Percentiles rank a stretch among this genome's conserved stretches.
Conservation (phyloP, 164 flowering plant genomes). For the Amborella trichopoda region DNA sequence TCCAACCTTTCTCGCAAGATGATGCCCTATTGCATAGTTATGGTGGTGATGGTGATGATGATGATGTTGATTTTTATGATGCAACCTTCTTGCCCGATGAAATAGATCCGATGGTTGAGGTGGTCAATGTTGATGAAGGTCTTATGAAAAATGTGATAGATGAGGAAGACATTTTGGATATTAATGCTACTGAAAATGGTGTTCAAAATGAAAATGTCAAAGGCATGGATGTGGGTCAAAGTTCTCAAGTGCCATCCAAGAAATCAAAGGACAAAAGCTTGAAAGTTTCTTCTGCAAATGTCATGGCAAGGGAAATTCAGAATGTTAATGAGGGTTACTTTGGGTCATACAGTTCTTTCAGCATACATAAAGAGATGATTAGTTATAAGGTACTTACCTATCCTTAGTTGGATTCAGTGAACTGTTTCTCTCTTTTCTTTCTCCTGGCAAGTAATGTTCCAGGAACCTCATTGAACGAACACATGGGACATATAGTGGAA, state of each 20-base stretch:
- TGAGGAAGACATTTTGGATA: conserved; percentile 18
- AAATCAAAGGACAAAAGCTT: conserved; percentile 14
- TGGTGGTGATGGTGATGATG: conserved; percentile 57
- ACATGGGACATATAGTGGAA: too few relatives aligned
- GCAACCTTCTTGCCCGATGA: conserved; percentile 12
- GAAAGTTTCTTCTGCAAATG: conserved; percentile 20
- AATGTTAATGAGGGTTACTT: conserved; percentile 61
- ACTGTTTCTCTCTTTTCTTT: too few relatives aligned
- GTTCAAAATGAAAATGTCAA: conserved; percentile 6
- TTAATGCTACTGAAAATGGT: conserved; percentile 2
- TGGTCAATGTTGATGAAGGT: conserved; percentile 13
- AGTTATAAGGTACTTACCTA: conserved; percentile 75
- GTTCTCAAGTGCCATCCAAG: neutral
- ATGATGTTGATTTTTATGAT: conserved; percentile 13
- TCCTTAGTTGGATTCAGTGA: too few relatives aligned
- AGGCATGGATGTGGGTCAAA: conserved; percentile 7
- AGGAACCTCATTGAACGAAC: too few relatives aligned
- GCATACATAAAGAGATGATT: conserved; percentile 91
- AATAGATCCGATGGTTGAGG: conserved; percentile 25
- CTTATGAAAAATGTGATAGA: conserved; percentile 18
- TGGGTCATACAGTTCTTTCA: conserved; percentile 76
- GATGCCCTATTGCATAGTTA: conserved; percentile 72
- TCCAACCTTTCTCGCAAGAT: conserved; percentile 61
- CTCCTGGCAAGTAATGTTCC: too few relatives aligned
- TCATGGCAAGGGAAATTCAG: conserved; percentile 38